Base-by-base conservation (phyloP, 2,329 filamentous ascomycete genomes). In the Microcyclospora pomicola region DNA sequence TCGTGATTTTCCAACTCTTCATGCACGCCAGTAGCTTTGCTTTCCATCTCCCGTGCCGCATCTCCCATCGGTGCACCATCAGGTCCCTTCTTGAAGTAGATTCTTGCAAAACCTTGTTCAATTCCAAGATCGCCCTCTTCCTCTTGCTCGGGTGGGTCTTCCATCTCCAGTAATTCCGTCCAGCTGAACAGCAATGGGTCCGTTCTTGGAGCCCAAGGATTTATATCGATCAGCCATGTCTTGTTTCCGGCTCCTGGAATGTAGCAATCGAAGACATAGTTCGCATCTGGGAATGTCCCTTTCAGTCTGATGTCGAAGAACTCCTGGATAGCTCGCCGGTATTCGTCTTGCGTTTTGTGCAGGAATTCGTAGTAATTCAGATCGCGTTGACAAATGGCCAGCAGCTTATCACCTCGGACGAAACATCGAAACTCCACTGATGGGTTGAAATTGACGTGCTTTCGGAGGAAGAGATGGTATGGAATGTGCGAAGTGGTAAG, bases 381-480 rank as follows among this genome's bases (percentile, higher is more conserved):
- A 56, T 96, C 88, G 5, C 91, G 75, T 62, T 96, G 91, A 27
- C 80, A 82, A 41, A 96, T 77, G 42, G 77, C 86, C 31, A 98
- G 70, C 12, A 98, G 69, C 38, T 74, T 75, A 9, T 84, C 71
- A 41, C 86, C 70, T 51, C 88, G 83, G 30, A 96, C 91, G 54
- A 96, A 98, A 58, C 87, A 95, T 15, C 91, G 75, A 61, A 98
- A 98, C 59, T 98, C 91, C 41, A 95, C 75, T 0, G 85, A 82
- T 0, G 87, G 85, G 57, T 95, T 91, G 38, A 91, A 77, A 45
- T 78, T 79, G 12, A 43, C 41, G 61, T 94, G 83, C 56, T 92
- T 84, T 27, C 91, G 77, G 9, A 98, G 72, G 2, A 95, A 80
- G 1, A 98, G 75, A 41, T 87, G 71, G 38, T 87, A 91, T 4